Base-by-base conservation (phyloP, 306 rosid species). In the Trichosanthes cucumerina region DNA sequence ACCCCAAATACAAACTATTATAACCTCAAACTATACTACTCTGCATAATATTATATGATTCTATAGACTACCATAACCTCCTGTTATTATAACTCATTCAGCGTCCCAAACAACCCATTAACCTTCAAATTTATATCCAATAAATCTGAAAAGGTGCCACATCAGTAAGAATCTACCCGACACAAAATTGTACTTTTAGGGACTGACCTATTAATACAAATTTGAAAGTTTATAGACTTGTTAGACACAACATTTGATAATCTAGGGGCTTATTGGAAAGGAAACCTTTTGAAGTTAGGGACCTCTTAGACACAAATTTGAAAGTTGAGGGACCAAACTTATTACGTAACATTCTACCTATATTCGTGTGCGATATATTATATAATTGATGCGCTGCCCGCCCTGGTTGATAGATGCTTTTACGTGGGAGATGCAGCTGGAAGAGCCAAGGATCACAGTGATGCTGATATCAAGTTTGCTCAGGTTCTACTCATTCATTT, bases 351-450 rank as follows among this genome's bases (percentile, higher is more conserved):
- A 4, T 50, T 50, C 54, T 50, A 50, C 16, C 56, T 15, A 50
- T 50, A 50, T 50, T 23, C 31, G 23, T 0, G 8, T 23, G 63
- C 3, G 9, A 57, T 56, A 9, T 56, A 56, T 21, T 31, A 6
- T 28, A 28, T 33, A 26, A 33, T 16, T 62, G 6, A 62, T 62
- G 41, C 3, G n/a, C n/a, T n/a, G n/a, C 68, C 39, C 31, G 43
- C 4, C 43, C 23, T 65, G 72, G 72, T 65, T 34, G 47, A 4
- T 36, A 65, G 73, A 65, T 92, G 97, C 63, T 94, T 94, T 77
- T 94, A 94, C 74, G 97, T 94, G 15, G 97, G 98, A 52, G 98
- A 94, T 83, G 98, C 98, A 56, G 98, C 98, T 9, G 98, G 98
- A 50, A 87, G 98, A 89, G 16, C 36, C 19, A 79, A 81, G 3